Evolutionary conservation across 169 alveolate genomes (phyloP).

Genomic region (Babesia sp.): DNA sequence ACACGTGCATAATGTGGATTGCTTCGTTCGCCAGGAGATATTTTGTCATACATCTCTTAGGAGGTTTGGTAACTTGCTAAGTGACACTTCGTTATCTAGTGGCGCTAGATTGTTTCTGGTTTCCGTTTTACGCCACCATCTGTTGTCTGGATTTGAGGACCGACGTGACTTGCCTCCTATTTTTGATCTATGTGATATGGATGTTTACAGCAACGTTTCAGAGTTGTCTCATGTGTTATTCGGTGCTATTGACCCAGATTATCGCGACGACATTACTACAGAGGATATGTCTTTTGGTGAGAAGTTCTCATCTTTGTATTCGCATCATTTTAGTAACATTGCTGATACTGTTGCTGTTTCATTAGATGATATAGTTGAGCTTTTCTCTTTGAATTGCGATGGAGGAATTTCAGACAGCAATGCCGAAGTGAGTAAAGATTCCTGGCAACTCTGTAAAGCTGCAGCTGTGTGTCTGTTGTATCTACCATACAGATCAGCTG

Average conservation of each 20-base stretch:
- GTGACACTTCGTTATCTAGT: neutral
- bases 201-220: neutral
- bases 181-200: constrained; percentile 2
- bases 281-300: neutral
- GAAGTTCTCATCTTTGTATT: constrained; percentile 5
- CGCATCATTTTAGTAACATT: neutral
- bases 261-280: constrained; percentile 3
- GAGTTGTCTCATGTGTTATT: constrained; percentile 1
- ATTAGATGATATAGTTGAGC: neutral
- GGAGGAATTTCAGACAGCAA: no score
- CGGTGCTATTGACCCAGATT: constrained; percentile 18
- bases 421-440: neutral
- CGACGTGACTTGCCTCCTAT: neutral
- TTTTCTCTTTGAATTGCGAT: neutral
- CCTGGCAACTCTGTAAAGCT: neutral
- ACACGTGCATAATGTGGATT: constrained; percentile 7
- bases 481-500: constrained; percentile 1
- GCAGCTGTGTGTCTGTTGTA: constrained; percentile 15
- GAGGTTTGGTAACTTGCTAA: neutral
- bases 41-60: constrained; percentile 8
- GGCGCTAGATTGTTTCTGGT: constrained; percentile 21
- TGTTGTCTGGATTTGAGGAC: neutral
- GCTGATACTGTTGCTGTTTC: neutral
- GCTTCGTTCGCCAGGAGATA: constrained; percentile 14
- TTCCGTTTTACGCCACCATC: constrained; percentile 10